These are phyloP conservation scores for Vicia villosa DNA, from an alignment of 306 rosid species.

Conservation along the genomic window DNA sequence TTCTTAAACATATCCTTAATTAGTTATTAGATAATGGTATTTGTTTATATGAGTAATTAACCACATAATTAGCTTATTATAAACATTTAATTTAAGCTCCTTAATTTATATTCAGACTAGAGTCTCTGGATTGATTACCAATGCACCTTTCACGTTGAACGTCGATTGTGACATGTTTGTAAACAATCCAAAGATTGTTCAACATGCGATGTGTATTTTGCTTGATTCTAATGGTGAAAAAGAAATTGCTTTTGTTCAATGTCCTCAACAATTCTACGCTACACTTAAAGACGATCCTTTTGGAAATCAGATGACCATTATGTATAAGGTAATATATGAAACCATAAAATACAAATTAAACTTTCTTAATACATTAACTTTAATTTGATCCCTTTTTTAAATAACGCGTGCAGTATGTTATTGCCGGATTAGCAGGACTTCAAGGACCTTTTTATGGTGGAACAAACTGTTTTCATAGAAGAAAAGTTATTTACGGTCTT, in stretches of 20 bases:
- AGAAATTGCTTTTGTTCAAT: constrained; percentile 63
- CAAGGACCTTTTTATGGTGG: constrained; percentile 63
- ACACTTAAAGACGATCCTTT: constrained; percentile 65
- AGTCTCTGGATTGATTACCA: constrained; percentile 71
- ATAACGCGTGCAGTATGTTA: constrained; percentile 28
- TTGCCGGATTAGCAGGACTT: constrained; percentile 49
- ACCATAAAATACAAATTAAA: neutral
- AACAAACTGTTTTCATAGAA: constrained; percentile 64
- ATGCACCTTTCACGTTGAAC: constrained; percentile 68
- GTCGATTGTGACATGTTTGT: constrained; percentile 76
- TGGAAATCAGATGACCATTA: constrained; percentile 45
- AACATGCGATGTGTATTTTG: constrained; percentile 53
- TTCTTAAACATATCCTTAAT: neutral
- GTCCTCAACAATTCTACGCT: constrained; percentile 54
- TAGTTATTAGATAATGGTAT: neutral
- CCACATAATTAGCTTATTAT: neutral
- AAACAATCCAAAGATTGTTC: constrained; percentile 51
- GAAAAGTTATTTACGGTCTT: constrained; percentile 68
- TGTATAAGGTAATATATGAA: constrained; percentile 29
- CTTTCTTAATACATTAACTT: neutral
- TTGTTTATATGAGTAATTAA: neutral
- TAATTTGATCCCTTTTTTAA: neutral
- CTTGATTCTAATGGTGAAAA: constrained; percentile 47
- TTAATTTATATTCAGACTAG: constrained; percentile 58
- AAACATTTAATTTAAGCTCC: too few relatives aligned